A percentile compares a stretch with the other conserved stretches of the same genome.
These are phyloP conservation scores for Amanita inopinata DNA, from an alignment of 768 basidiomycete species.

Conservation along the genomic window DNA sequence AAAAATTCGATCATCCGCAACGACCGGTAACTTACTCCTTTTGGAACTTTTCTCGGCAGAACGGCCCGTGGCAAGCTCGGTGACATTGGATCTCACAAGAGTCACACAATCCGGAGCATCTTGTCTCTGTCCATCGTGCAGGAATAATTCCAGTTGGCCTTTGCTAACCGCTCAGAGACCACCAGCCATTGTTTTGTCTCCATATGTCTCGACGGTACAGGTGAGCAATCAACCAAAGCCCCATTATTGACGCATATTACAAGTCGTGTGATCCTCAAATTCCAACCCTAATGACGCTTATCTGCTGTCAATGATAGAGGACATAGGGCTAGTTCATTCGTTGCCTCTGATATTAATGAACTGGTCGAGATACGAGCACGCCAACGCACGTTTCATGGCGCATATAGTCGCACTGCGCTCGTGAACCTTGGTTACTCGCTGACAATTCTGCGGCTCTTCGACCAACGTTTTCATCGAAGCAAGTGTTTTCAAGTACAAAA, in stretches of 20 bases:
- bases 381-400: conserved; percentile 76
- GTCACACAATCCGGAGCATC: no score
- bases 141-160: no score
- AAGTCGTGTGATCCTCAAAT: not conserved
- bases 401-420: conserved; percentile 69
- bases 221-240: not conserved
- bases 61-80: not conserved
- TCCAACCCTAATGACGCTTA: not conserved
- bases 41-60: conserved; percentile 2
- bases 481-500: conserved; percentile 18
- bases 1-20: conserved; percentile 2
- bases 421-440: conserved; percentile 66
- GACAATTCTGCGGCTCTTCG: conserved; percentile 73
- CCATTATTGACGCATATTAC: not conserved
- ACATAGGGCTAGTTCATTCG: conserved; percentile 40
- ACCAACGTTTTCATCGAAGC: conserved; percentile 65
- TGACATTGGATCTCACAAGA: no score
- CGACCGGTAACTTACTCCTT: conserved; percentile 2
- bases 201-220: conserved; percentile 4
- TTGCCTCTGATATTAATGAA: conserved; percentile 43
- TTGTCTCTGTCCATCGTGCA: no score
- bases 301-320: conserved; percentile 14
- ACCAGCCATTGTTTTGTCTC: no score
- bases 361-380: conserved; percentile 71
- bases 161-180: no score